Percentiles rank a stretch among this genome's conserved stretches.
These are phyloP conservation scores for Bonia amplexicaulis DNA, from an alignment of 176 grass and related monocot species.

Conservation along the genomic window DNA sequence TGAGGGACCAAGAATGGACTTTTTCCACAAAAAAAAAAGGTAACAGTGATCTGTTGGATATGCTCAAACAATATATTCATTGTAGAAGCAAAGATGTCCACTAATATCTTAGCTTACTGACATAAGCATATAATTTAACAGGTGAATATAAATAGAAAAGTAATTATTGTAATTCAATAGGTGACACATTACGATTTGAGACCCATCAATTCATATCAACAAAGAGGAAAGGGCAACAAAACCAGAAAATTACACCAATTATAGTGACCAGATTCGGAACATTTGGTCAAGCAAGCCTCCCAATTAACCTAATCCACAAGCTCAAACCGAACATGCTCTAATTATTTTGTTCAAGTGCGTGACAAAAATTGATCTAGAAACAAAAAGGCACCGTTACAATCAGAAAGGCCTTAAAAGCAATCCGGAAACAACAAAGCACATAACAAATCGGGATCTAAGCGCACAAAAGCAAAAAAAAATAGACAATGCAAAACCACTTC, in stretches of 20 bases:
- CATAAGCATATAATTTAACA: neutral
- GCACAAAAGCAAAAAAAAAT: neutral
- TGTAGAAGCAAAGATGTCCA: neutral
- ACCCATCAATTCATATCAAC: neutral
- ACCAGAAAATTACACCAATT: neutral
- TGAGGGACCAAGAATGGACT: too few species aligned
- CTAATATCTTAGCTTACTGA: neutral
- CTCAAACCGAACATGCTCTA: neutral
- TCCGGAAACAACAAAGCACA: neutral
- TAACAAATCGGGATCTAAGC: neutral
- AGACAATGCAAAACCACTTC: neutral
- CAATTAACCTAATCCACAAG: neutral
- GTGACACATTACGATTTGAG: neutral
- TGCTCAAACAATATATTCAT: neutral
- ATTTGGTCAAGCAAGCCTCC: constrained; percentile 10
- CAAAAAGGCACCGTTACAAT: neutral
- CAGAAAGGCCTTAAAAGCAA: neutral
- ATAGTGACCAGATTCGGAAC: neutral
- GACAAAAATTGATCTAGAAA: neutral
- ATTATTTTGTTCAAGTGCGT: neutral
- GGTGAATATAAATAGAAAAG: neutral
- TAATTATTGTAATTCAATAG: neutral
- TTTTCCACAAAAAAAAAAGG: neutral
- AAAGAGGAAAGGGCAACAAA: neutral
- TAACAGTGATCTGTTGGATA: neutral